phyloP scores from a whole-genome alignment of 164 flowering plant species.

The Vitis rupestris region DNA sequence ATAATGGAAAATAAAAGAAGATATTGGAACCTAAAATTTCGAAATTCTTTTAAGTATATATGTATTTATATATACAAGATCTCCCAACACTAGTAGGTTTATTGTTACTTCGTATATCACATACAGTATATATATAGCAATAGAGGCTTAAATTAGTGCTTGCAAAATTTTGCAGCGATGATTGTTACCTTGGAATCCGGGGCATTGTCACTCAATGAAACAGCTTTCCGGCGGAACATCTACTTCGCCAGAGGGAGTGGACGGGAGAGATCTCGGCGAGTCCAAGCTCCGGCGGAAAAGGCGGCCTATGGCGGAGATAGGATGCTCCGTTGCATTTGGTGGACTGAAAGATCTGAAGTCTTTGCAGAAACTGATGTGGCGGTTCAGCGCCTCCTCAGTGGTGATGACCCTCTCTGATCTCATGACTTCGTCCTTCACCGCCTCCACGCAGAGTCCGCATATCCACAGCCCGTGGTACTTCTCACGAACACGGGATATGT shows the following conservation, averaged over 20 bases:
- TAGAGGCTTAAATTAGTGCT: no score
- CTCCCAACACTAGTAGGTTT: no score
- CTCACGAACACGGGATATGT: constrained; percentile 32
- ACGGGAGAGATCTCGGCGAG: constrained; percentile 25
- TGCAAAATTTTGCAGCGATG: no score
- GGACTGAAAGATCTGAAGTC: constrained; percentile 24
- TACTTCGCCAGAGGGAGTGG: constrained; percentile 17
- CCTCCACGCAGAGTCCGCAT: constrained; percentile 50
- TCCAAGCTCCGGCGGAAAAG: constrained; percentile 37
- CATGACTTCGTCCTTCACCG: constrained; percentile 36
- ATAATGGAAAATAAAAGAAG: no score
- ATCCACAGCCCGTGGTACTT: constrained; percentile 41
- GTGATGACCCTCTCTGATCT: constrained; percentile 29
- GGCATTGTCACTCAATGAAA: no score
- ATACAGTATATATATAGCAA: no score
- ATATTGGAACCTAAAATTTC: no score
- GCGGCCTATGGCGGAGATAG: constrained; percentile 32
- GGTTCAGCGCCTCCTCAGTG: constrained; percentile 36
- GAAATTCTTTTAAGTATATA: no score
- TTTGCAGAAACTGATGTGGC: constrained; percentile 38
- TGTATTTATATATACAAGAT: no score
- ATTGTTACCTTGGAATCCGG: no score
- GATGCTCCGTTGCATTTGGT: constrained; percentile 20
- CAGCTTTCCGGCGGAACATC: no score
- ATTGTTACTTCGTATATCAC: no score